These are phyloP conservation scores for Suhomyces canberraensis DNA, from an alignment of 805 yeast genomes.

Conservation along the genomic window DNA sequence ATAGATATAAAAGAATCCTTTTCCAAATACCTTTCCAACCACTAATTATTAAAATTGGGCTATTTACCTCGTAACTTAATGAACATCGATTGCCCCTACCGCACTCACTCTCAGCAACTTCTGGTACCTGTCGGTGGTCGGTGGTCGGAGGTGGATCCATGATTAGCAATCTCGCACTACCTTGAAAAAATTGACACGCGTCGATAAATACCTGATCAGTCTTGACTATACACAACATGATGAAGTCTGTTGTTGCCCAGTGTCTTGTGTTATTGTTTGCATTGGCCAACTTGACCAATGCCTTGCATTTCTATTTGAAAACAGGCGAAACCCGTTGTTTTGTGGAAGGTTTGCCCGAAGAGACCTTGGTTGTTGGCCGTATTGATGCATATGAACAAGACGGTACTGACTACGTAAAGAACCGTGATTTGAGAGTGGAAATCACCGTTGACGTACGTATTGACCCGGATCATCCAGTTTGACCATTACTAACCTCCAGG, in stretches of 20 bases:
- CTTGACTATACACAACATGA: background rate
- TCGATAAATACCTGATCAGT: conserved; percentile 1
- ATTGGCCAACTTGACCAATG: conserved; percentile 25
- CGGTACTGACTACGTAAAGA: conserved; percentile 46
- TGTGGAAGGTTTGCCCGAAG: conserved; percentile 72
- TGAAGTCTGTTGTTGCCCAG: conserved; percentile 5
- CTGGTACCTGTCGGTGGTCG: too few relatives aligned
- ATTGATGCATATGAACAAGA: conserved; percentile 66
- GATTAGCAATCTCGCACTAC: too few relatives aligned
- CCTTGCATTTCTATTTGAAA: conserved; percentile 74
- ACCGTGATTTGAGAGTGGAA: conserved; percentile 56
- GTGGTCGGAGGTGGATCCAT: too few relatives aligned
- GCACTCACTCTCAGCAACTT: too few relatives aligned
- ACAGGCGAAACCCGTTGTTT: conserved; percentile 81
- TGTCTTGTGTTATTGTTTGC: conserved; percentile 10
- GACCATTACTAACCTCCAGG: conserved; percentile 19
- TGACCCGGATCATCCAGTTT: background rate
- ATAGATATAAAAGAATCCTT: too few relatives aligned
- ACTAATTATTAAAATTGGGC: too few relatives aligned
- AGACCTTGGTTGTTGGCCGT: conserved; percentile 75
- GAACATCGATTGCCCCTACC: too few relatives aligned
- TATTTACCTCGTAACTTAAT: too few relatives aligned
- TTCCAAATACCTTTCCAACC: too few relatives aligned
- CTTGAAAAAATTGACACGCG: conserved; percentile 10
- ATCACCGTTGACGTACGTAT: conserved; percentile 61